Evolutionary conservation across 177 flowering plant species (phyloP), one percentile per base, ranked within the genome.

Genomic region (Vitis hybrid): DNA sequence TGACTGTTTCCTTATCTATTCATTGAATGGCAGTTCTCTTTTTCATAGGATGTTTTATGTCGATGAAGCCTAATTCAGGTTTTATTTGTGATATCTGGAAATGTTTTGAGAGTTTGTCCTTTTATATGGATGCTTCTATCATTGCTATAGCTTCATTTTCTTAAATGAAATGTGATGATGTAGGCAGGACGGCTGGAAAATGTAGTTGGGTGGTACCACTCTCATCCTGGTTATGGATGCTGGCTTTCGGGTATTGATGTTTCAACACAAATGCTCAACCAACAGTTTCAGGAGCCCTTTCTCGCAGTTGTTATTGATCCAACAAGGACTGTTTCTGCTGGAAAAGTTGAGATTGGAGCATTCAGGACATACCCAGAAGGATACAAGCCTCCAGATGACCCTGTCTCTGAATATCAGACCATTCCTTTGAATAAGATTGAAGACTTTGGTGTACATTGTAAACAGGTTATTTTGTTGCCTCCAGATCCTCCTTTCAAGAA

Each of bases 171-270:
- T 57, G 45, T 71, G 51, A 48, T 14, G 62, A 7, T 77, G 63
- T 65, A 95, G 99, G 97, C 94, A 0, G 99, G 99, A 60, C 78
- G 98, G 59, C 77, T 93, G 85, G 98, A 94, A 84, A 94, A 96
- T 87, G 99, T 84, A 70, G 99, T 96, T 29, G 99, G 99, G 0
- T 96, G 99, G 99, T 96, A 96, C 71, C 99, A 93, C 72, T 96
- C 99, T n/a, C 99, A 96, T 81, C 98, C 99, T 68, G 99, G 99
- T 45, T 96, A 96, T 72, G 99, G 99, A 56, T 96, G 99, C 77
- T 96, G 99, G 99, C 90, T 96, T 49, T 96, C 99, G 2, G 98
- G 99, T 39, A 93, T 96, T 72, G 99, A 96, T 86, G 97, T 92
- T 65, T 87, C 97, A 1, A 93, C 98, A 1, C 99, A 96, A 73